Conservation (phyloP, 2,329 filamentous ascomycete genomes). For the Paracoccidioides lutzii region DNA sequence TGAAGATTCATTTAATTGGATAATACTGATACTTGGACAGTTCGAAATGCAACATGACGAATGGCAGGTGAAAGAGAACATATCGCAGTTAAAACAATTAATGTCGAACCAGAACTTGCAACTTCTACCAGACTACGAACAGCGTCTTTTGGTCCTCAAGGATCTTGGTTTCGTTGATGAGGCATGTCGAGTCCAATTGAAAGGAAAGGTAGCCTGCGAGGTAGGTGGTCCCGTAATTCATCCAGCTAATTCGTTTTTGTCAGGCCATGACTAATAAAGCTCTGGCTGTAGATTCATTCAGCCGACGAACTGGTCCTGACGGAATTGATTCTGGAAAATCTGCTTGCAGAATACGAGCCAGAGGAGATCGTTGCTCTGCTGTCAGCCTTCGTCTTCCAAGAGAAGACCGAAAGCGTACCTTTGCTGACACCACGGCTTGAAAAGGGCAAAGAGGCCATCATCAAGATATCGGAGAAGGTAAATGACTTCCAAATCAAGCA, state of each 20-base stretch:
- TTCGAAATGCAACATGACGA: conserved; percentile 95
- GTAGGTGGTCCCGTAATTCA: conserved; percentile 21
- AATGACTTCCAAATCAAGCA: conserved; percentile 79
- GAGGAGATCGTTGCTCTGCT: conserved; percentile 92
- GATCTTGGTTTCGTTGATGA: conserved; percentile 88
- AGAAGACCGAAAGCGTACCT: conserved; percentile 76
- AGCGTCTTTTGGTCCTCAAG: conserved; percentile 80
- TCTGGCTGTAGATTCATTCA: conserved; percentile 58
- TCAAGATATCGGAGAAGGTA: conserved; percentile 82
- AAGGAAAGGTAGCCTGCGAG: conserved; percentile 96
- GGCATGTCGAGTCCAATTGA: conserved; percentile 76
- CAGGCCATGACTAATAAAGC: background rate
- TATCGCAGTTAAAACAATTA: conserved; percentile 69
- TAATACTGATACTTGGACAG: conserved; percentile 32
- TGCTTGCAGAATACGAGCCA: conserved; percentile 85
- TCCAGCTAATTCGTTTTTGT: background rate
- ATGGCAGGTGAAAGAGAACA: conserved; percentile 92
- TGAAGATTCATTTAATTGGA: background rate
- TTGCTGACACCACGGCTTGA: conserved; percentile 71
- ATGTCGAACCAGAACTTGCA: conserved; percentile 96
- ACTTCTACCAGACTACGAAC: conserved; percentile 89
- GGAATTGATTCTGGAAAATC: conserved; percentile 91
- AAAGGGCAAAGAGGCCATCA: conserved; percentile 69
- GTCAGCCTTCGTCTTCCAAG: conserved; percentile 93
- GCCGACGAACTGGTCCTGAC: conserved; percentile 93